A percentile compares a stretch with the other conserved stretches of the same genome.
These are phyloP conservation scores for Podila clonocystis DNA, from an alignment of 192 early-diverging fungal genomes.

Conservation along the genomic window DNA sequence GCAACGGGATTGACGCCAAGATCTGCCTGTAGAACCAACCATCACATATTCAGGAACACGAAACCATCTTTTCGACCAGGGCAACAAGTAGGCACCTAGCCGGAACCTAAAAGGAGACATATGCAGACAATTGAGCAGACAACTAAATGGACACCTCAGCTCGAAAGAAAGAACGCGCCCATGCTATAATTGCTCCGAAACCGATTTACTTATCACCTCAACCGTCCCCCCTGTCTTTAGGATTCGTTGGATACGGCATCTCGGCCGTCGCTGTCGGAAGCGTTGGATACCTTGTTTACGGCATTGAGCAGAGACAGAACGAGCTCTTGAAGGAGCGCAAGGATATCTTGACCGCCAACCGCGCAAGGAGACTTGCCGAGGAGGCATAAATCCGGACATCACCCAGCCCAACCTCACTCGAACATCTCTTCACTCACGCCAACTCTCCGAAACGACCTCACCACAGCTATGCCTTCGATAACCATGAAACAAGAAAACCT, in stretches of 20 bases:
- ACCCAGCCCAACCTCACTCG: neutral
- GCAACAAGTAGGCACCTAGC: too few relatives aligned
- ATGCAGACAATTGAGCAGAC: neutral
- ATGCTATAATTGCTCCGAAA: too few relatives aligned
- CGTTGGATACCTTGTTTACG: slow-evolving; percentile 35
- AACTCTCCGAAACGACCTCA: too few relatives aligned
- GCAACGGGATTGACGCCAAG: too few relatives aligned
- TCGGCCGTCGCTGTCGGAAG: slow-evolving; percentile 24
- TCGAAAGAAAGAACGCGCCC: too few relatives aligned
- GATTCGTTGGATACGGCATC: slow-evolving; percentile 37
- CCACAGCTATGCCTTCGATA: too few relatives aligned
- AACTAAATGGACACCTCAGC: neutral
- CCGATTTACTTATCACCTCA: neutral
- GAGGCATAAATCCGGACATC: slow-evolving; percentile 9
- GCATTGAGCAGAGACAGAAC: slow-evolving; percentile 43
- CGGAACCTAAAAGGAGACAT: too few relatives aligned
- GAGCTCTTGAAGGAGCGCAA: slow-evolving; percentile 50
- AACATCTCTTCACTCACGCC: neutral
- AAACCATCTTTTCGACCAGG: too few relatives aligned
- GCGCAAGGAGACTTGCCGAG: slow-evolving; percentile 37
- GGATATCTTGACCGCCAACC: slow-evolving; percentile 37
- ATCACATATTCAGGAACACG: too few relatives aligned
- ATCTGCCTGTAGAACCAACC: too few relatives aligned
- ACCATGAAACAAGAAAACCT: neutral
- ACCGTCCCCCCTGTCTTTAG: neutral